Conservation (phyloP, 257 asterid genomes). For the Solanum appendiculatum region DNA sequence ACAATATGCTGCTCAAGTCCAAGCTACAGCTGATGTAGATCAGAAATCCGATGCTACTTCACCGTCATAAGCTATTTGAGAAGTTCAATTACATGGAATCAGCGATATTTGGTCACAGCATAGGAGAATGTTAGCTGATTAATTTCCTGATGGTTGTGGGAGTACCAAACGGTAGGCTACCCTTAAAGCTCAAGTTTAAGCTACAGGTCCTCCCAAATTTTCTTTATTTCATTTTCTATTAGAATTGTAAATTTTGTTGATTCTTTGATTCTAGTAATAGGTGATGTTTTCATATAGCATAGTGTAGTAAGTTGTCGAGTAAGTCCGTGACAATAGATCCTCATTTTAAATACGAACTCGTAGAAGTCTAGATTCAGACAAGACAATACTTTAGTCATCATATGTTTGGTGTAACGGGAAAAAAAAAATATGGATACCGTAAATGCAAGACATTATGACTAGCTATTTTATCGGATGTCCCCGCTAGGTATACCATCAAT, state of each 20-base stretch:
- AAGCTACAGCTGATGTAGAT: slow-evolving; percentile 76
- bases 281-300: not conserved
- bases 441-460: not conserved
- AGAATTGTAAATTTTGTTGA: not conserved
- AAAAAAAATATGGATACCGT: not conserved
- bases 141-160: not conserved
- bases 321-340: too few species aligned
- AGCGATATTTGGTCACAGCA: not conserved
- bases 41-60: slow-evolving; percentile 68
- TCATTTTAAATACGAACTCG: not conserved
- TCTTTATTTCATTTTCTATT: not conserved
- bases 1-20: slow-evolving; percentile 97
- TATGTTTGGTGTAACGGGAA: not conserved
- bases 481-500: not conserved
- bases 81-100: not conserved
- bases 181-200: not conserved
- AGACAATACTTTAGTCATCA: not conserved
- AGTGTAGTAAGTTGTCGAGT: too few species aligned
- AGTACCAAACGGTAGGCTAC: not conserved
- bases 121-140: not conserved
- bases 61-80: slow-evolving; percentile 29
- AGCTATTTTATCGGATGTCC: too few species aligned
- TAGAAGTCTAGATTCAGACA: not conserved
- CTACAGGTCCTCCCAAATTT: not conserved
- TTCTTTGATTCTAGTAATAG: not conserved